Percentiles rank a stretch among this genome's conserved stretches.
Evolutionary conservation across 2,329 filamentous ascomycete species (phyloP).

Genomic region (Colletotrichum abscissum): DNA sequence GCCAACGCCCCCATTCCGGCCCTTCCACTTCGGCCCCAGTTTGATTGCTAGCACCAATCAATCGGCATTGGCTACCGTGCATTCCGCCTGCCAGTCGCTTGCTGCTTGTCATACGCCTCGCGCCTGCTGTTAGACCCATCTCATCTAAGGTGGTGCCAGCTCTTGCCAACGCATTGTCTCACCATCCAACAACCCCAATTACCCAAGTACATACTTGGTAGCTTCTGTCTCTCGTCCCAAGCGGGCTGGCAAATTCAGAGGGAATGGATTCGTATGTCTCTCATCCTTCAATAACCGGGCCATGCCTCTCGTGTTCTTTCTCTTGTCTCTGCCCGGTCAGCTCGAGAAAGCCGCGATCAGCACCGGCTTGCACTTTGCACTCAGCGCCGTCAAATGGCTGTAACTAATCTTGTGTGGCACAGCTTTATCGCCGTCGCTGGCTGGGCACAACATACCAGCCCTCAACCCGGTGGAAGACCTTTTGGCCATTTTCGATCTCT

Average conservation of each 20-base stretch:
- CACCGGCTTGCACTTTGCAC: not conserved
- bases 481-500: slow-evolving; percentile 65
- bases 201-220: not conserved
- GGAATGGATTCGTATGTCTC: slow-evolving; percentile 31
- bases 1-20: slow-evolving; percentile 13
- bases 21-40: not conserved
- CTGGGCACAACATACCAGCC: slow-evolving; percentile 59
- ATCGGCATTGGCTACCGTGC: not conserved
- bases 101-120: slow-evolving; percentile 7
- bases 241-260: not conserved
- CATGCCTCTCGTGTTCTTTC: not conserved
- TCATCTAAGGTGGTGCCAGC: not conserved
- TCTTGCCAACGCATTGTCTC: slow-evolving; percentile 16
- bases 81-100: slow-evolving; percentile 3
- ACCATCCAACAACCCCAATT: slow-evolving; percentile 1
- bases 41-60: slow-evolving; percentile 2
- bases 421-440: slow-evolving; percentile 66
- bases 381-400: slow-evolving; percentile 8
- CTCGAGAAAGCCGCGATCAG: not conserved
- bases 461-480: slow-evolving; percentile 47
- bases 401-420: slow-evolving; percentile 34
- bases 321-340: not conserved
- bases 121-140: not conserved
- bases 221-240: not conserved
- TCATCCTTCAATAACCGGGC: slow-evolving; percentile 10